phyloP scores from a whole-genome alignment of 2,329 filamentous ascomycete genomes.

The Sclerotiophoma versabilis region DNA sequence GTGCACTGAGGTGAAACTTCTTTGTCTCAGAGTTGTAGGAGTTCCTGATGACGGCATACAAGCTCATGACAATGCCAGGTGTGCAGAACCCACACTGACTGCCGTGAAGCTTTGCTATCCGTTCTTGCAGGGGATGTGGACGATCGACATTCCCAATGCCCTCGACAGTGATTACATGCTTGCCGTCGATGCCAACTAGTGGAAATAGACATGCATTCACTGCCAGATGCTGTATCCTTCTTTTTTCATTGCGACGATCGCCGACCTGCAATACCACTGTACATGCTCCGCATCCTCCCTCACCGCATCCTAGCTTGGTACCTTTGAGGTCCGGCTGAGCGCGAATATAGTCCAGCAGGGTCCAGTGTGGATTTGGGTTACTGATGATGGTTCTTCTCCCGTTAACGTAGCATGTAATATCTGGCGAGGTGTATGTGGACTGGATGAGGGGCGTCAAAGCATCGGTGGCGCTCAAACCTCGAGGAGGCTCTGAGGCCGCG shows the following conservation, averaged over 20 bases:
- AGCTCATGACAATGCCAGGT: conserved; percentile 89
- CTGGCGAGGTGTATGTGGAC: conserved; percentile 76
- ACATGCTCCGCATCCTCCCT: conserved; percentile 94
- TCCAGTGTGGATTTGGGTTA: conserved; percentile 87
- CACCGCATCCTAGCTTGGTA: conserved; percentile 93
- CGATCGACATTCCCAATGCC: conserved; percentile 86
- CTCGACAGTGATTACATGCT: conserved; percentile 96
- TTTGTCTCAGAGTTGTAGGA: conserved; percentile 45
- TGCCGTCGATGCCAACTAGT: conserved; percentile 88
- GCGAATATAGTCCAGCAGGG: conserved; percentile 87
- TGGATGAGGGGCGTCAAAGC: conserved; percentile 71
- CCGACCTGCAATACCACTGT: conserved; percentile 69
- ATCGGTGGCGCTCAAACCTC: conserved; percentile 37
- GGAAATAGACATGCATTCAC: conserved; percentile 95
- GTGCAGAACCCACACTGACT: conserved; percentile 96
- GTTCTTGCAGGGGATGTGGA: conserved; percentile 87
- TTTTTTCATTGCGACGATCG: conserved; percentile 75
- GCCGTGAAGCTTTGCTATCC: conserved; percentile 87
- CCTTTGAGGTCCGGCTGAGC: conserved; percentile 84
- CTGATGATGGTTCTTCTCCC: conserved; percentile 84
- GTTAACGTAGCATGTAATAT: conserved; percentile 86
- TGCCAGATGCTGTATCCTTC: conserved; percentile 89
- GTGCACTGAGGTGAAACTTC: conserved; percentile 43
- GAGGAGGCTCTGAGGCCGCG: conserved; percentile 36
- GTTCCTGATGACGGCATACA: conserved; percentile 90